Base-by-base conservation (phyloP, 2,329 filamentous ascomycete genomes). In the Cladobotryum mycophilum region DNA sequence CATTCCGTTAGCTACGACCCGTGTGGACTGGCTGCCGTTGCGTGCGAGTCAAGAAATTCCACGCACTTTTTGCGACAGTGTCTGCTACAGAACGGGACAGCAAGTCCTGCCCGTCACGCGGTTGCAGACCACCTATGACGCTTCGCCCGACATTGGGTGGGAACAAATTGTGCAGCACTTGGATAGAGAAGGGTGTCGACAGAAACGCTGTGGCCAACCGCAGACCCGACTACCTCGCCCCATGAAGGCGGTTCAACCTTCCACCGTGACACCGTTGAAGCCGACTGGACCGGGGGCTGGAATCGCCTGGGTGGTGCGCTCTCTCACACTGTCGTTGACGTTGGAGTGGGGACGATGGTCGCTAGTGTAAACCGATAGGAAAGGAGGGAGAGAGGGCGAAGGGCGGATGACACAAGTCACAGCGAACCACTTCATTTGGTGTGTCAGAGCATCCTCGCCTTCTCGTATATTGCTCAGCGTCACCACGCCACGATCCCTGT, bases 381-480 rank as follows among this genome's bases (percentile, higher is more conserved):
- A 56, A 56, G 57, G 55, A 50, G 56, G 54, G 53, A 48, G 53
- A 48, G 55, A 50, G 52, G 43, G 53, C 51, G 47, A 54, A 48
- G 48, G 41, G 49, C 54, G 59, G 58, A 55, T 63, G 61, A 65
- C 58, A 61, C 56, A 57, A 55, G 52, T 53, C 58, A 58, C 59
- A 59, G 58, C 58, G 64, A 59, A 58, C 67, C 68, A 70, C 65
- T 70, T 71, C 67, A 70, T 69, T 67, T 70, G 64, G 67, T 74
- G 73, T 74, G 73, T 76, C 72, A 76, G 72, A 74, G 68, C 64
- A 70, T 69, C 68, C 71, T 68, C 70, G 68, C 65, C 41, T 65
- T 60, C 67, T 73, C 70, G 73, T 73, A 74, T 74, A 73, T 75
- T 74, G 68, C 70, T 64, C 69, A 67, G 69, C 71, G 67, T 72